Conservation (phyloP, 2,329 filamentous ascomycete species). For the Clonostachys byssicola region DNA sequence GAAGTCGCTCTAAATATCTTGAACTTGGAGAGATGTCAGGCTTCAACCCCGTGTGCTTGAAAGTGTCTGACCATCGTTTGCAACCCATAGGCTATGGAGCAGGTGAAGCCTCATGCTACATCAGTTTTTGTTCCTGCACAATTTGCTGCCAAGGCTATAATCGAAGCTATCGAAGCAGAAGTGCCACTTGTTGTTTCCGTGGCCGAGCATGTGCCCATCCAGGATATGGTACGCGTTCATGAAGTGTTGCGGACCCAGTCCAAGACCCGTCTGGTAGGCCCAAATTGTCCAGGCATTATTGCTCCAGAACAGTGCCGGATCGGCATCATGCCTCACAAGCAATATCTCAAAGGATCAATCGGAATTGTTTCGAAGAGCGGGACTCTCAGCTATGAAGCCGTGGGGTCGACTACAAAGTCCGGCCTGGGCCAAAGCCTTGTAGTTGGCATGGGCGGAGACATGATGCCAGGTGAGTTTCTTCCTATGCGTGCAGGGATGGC, state of each 20-base stretch:
- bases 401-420: constrained; percentile 68
- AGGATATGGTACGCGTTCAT: constrained; percentile 70
- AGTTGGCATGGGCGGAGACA: constrained; percentile 74
- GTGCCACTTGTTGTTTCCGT: constrained; percentile 75
- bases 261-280: constrained; percentile 69
- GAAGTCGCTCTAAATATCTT: not conserved
- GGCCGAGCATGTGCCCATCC: constrained; percentile 74
- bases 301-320: constrained; percentile 62
- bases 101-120: constrained; percentile 55
- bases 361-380: constrained; percentile 77
- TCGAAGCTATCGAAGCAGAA: constrained; percentile 73
- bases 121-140: constrained; percentile 71
- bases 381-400: constrained; percentile 76
- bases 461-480: constrained; percentile 54
- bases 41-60: too few species aligned
- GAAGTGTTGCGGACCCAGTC: constrained; percentile 68
- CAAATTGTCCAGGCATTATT: constrained; percentile 78
- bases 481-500: too few species aligned
- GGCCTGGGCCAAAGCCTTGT: constrained; percentile 74
- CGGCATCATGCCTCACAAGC: constrained; percentile 33
- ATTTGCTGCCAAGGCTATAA: constrained; percentile 62
- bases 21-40: too few species aligned
- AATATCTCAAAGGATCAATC: constrained; percentile 53
- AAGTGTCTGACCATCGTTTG: constrained; percentile 4
- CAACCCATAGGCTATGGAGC: constrained; percentile 25